phyloP scores from a whole-genome alignment of 2,329 filamentous ascomycete genomes.

The Ascochyta lentis region DNA sequence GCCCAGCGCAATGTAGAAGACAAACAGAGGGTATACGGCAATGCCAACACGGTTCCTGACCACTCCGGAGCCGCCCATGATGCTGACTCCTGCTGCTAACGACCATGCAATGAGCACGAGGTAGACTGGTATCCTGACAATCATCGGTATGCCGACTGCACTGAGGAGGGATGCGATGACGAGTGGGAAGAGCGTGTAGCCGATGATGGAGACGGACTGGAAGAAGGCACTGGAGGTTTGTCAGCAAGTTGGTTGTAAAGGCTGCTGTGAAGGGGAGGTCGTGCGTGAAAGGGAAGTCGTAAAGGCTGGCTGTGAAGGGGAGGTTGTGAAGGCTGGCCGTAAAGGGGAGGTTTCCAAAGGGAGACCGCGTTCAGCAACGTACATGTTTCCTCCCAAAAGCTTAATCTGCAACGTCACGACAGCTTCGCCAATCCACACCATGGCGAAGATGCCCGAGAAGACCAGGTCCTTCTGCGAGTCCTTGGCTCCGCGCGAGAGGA shows the following conservation, averaged over 20 bases:
- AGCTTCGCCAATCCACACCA: constrained; percentile 96
- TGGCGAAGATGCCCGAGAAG: constrained; percentile 94
- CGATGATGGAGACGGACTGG: constrained; percentile 96
- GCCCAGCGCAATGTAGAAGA: constrained; percentile 92
- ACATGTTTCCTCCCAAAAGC: constrained; percentile 96
- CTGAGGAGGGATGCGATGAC: constrained; percentile 92
- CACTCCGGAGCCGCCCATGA: constrained; percentile 92
- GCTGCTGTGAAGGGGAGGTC: no score
- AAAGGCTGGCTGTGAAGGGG: no score
- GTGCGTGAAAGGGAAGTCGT: no score
- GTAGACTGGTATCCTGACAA: constrained; percentile 89
- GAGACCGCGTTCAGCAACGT: constrained; percentile 51
- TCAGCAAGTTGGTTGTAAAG: constrained; percentile 31
- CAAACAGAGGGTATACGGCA: constrained; percentile 91
- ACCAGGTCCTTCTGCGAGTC: constrained; percentile 84
- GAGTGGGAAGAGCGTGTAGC: constrained; percentile 95
- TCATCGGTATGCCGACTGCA: constrained; percentile 77
- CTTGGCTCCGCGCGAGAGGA: constrained; percentile 83
- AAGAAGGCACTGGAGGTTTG: constrained; percentile 81
- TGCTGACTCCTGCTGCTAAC: constrained; percentile 92
- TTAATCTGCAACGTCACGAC: constrained; percentile 99
- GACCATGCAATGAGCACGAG: constrained; percentile 89
- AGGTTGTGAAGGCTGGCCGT: no score
- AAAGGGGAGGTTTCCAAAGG: no score
- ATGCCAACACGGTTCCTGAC: constrained; percentile 93